phyloP scores from a whole-genome alignment of 78 protist genomes.

The Isochrysis galbana region DNA sequence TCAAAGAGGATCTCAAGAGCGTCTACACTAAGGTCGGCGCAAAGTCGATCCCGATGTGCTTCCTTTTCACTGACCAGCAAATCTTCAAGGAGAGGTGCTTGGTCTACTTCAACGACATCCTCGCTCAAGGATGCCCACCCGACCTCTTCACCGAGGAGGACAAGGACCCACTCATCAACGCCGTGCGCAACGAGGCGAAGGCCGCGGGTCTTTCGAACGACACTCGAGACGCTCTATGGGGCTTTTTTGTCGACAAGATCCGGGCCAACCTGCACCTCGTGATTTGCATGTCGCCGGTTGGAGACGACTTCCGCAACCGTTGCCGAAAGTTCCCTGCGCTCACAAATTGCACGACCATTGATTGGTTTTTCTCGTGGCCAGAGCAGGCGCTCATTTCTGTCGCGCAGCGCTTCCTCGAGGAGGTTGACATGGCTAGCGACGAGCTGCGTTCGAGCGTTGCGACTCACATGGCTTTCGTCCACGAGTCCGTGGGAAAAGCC shows the following conservation, averaged over 20 bases:
- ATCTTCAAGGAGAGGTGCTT: constrained; percentile 54
- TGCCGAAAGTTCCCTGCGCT: constrained; percentile 61
- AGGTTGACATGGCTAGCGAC: constrained; percentile 43
- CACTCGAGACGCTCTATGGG: constrained; percentile 44
- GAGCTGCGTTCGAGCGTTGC: constrained; percentile 31
- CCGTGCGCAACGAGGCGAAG: constrained; percentile 60
- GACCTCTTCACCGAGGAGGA: constrained; percentile 71
- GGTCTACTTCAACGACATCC: constrained; percentile 65
- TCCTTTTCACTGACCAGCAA: constrained; percentile 62
- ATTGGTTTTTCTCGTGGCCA: constrained; percentile 66
- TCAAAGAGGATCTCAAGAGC: constrained; percentile 34
- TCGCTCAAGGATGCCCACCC: constrained; percentile 64
- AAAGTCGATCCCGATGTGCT: constrained; percentile 21
- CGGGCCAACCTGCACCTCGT: constrained; percentile 43
- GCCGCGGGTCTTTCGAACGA: constrained; percentile 59
- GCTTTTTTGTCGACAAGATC: constrained; percentile 50
- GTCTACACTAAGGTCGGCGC: constrained; percentile 52
- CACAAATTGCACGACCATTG: constrained; percentile 39
- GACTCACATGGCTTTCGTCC: constrained; percentile 78
- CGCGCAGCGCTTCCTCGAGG: constrained; percentile 59
- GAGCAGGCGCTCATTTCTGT: constrained; percentile 58
- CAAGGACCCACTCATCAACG: constrained; percentile 30
- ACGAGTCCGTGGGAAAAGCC: constrained; percentile 47
- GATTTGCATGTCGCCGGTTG: constrained; percentile 58
- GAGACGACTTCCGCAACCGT: constrained; percentile 47